Percentiles rank a stretch among this genome's conserved stretches.
Evolutionary conservation across 2,329 filamentous ascomycete species (phyloP).

Genomic region (Fusarium neocosmosporiellum): DNA sequence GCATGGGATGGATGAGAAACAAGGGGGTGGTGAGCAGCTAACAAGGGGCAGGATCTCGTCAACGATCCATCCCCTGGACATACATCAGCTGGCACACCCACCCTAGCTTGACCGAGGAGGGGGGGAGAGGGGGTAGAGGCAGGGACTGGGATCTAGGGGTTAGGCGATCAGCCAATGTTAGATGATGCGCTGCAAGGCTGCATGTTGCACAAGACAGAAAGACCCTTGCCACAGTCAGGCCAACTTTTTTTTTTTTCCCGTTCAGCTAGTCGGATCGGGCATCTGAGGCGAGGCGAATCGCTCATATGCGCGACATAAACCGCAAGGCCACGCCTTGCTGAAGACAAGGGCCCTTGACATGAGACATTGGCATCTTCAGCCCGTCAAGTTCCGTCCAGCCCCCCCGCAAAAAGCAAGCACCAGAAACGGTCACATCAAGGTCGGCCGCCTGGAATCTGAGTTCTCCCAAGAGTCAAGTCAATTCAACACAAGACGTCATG

Average conservation of each 20-base stretch:
- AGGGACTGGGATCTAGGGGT: constrained; percentile 17
- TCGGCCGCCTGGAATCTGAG: constrained; percentile 8
- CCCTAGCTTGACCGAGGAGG: neutral
- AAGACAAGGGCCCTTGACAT: neutral
- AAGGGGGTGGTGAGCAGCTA: neutral
- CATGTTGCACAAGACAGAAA: constrained; percentile 16
- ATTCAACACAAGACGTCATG: constrained; percentile 12
- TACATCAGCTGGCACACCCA: constrained; percentile 10
- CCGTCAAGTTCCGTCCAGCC: constrained; percentile 20
- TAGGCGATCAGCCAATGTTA: constrained; percentile 1
- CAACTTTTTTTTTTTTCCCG: neutral
- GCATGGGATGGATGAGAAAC: neutral
- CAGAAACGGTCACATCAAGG: neutral
- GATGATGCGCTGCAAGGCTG: constrained; percentile 26
- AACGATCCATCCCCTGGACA: neutral
- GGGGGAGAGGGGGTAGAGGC: neutral
- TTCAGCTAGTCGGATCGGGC: neutral
- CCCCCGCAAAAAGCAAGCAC: constrained; percentile 1
- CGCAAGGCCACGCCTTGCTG: neutral
- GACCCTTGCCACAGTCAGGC: constrained; percentile 14
- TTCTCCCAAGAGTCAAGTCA: constrained; percentile 13
- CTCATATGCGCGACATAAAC: constrained; percentile 23
- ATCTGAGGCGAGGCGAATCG: constrained; percentile 8
- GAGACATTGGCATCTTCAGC: constrained; percentile 18
- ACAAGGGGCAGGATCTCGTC: neutral